Evolutionary conservation across 192 early-diverging fungal species (phyloP), one percentile per base, ranked within the genome.

Genomic region (Ambispora gerdemannii): DNA sequence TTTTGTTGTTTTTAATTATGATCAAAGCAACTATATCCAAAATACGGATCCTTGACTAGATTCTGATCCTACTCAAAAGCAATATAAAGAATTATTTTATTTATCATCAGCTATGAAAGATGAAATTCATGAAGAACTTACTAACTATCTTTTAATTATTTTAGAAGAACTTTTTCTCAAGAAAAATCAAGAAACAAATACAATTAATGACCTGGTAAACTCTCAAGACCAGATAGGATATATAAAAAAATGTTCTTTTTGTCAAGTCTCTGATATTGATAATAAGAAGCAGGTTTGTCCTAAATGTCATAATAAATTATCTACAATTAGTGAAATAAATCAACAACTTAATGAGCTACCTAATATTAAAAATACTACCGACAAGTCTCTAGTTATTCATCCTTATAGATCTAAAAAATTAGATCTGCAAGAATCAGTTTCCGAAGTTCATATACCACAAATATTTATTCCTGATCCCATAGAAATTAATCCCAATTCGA

Each of bases 101-200:
- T 63, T 63, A 63, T 38, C 34, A 38, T 63, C 35, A 63, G 62
- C 15, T 38, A 63, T 63, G 20, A 63, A 25, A 38, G 43, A 63
- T 38, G 53, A 38, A 63, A 63, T 63, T 63, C 8, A 38, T 38
- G 43, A 49, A 63, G 62, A 63, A 63, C 62, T 63, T 63, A 49
- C 35, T 38, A 63, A 63, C n/a, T 63, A 63, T 63, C 62, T 63
- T 63, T 38, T 36, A 17, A 63, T 38, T 63, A 63, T 63, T 38
- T 63, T 63, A 63, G 62, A 38, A 38, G 62, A 63, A 27, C 62
- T 63, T 47, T 25, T 3, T 38, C 34, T 43, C 22, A 36, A 63
- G 35, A 63, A 63, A 38, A 63, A 20, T 63, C 35, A 63, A 63
- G 31, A 63, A 56, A 56, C 53, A 56, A 56, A 56, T 56, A 20